Evolutionary conservation across 345 rosid species (phyloP).

Genomic region (Syzygium jambos): DNA sequence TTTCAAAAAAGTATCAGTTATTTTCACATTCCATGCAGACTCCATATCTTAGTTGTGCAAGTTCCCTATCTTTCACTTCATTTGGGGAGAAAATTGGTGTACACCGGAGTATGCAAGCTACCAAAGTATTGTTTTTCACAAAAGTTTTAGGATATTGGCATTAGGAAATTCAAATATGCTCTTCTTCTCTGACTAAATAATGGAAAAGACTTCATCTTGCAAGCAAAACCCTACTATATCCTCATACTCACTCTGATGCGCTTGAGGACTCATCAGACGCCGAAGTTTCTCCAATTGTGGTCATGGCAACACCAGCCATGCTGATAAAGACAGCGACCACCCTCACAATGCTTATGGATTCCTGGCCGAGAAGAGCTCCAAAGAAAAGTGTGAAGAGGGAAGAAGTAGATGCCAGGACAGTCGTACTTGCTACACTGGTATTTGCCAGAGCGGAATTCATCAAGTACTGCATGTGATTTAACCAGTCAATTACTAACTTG

Average conservation of each 20-base stretch:
- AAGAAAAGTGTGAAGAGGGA: slow-evolving; percentile 59
- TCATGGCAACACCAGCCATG: slow-evolving; percentile 70
- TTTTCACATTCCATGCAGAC: not conserved
- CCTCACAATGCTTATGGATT: slow-evolving; percentile 33
- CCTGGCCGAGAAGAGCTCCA: slow-evolving; percentile 57
- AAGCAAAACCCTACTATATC: not conserved
- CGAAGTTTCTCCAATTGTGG: slow-evolving; percentile 57
- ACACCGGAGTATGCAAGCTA: not conserved
- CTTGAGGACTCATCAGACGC: slow-evolving; percentile 37
- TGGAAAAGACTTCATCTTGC: not conserved
- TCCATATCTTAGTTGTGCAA: not conserved
- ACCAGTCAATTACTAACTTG: not conserved
- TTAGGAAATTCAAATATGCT: not conserved
- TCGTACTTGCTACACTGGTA: slow-evolving; percentile 65
- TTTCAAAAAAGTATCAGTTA: not conserved
- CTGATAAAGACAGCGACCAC: slow-evolving; percentile 53
- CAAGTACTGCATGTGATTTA: slow-evolving; percentile 31
- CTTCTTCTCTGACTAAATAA: not conserved
- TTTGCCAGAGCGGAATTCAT: slow-evolving; percentile 56
- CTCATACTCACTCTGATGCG: slow-evolving; percentile 32
- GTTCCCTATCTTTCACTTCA: not conserved
- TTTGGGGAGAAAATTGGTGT: not conserved
- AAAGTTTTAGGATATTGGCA: not conserved
- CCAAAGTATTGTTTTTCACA: not conserved
- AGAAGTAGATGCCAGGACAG: slow-evolving; percentile 57